Conservation (phyloP, 805 yeast species). For the Nakazawaea laoshanensis region DNA sequence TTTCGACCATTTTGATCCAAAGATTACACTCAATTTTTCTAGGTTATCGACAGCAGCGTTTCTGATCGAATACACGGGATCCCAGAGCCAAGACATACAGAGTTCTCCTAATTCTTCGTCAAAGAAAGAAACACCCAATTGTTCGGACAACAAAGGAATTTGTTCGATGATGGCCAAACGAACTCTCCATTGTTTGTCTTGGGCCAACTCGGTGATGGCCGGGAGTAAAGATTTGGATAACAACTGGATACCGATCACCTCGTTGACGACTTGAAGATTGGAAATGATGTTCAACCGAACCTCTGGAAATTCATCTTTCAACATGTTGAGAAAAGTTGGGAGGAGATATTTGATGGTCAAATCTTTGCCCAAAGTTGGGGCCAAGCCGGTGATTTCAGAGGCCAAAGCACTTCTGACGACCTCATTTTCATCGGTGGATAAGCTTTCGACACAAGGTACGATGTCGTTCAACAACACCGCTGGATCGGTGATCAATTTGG, state of each 20-base stretch:
- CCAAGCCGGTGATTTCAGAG: slow-evolving; percentile 74
- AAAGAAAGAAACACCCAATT: slow-evolving; percentile 87
- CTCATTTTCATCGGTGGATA: slow-evolving; percentile 88
- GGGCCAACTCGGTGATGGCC: slow-evolving; percentile 92
- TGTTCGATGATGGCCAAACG: slow-evolving; percentile 94
- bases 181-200: slow-evolving; percentile 96
- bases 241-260: slow-evolving; percentile 85
- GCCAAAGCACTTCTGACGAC: slow-evolving; percentile 92
- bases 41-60: slow-evolving; percentile 90
- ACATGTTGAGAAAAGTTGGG: slow-evolving; percentile 87
- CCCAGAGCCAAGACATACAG: slow-evolving; percentile 98
- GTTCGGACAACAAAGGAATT: slow-evolving; percentile 89
- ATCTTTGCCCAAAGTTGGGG: slow-evolving; percentile 80
- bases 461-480: slow-evolving; percentile 55
- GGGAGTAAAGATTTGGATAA: slow-evolving; percentile 85
- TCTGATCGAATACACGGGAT: slow-evolving; percentile 90
- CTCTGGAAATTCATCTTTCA: slow-evolving; percentile 94
- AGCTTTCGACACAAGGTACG: slow-evolving; percentile 73
- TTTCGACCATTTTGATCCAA: slow-evolving; percentile 93
- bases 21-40: slow-evolving; percentile 70
- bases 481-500: slow-evolving; percentile 35
- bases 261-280: slow-evolving; percentile 84
- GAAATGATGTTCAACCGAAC: slow-evolving; percentile 92
- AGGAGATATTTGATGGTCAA: slow-evolving; percentile 72
- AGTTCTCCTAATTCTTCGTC: slow-evolving; percentile 85